Conservation (phyloP, 371 early-diverging fungal genomes). For the Mucor lusitanicus region DNA sequence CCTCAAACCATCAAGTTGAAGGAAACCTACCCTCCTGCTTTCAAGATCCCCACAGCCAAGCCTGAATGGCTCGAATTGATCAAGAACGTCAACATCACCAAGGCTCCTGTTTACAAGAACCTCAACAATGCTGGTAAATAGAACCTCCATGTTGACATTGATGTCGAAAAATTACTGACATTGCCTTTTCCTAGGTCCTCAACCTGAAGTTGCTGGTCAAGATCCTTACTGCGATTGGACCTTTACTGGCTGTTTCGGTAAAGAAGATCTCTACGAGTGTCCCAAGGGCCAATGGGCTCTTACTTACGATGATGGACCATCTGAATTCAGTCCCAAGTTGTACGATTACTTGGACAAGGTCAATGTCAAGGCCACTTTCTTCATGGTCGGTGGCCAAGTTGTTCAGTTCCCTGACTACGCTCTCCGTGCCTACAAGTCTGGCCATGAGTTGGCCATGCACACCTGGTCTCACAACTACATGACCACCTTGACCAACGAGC, state of each 20-base stretch:
- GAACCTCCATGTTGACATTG: neutral
- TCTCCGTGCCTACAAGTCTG: constrained; percentile 39
- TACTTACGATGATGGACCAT: constrained; percentile 49
- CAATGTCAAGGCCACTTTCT: constrained; percentile 54
- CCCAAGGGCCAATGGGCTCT: constrained; percentile 58
- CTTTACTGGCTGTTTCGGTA: constrained; percentile 48
- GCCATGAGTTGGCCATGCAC: constrained; percentile 61
- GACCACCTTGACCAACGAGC: constrained; percentile 62
- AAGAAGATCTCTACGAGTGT: constrained; percentile 52
- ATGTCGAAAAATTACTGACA: neutral
- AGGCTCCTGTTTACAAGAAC: constrained; percentile 42
- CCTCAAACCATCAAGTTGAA: constrained; percentile 34
- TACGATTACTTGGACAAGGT: constrained; percentile 42
- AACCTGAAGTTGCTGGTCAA: constrained; percentile 22
- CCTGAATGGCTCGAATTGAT: constrained; percentile 53
- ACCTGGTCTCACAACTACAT: constrained; percentile 63
- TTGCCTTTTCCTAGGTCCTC: constrained; percentile 21
- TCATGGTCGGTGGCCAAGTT: constrained; percentile 57
- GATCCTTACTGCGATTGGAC: constrained; percentile 62
- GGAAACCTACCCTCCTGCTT: constrained; percentile 38
- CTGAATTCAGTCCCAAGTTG: constrained; percentile 33
- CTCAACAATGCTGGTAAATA: constrained; percentile 13
- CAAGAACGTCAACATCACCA: constrained; percentile 34
- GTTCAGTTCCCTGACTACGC: constrained; percentile 48
- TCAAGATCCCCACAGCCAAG: constrained; percentile 43